Conservation (phyloP, 768 basidiomycete genomes). For the Suillus ampliporus region DNA sequence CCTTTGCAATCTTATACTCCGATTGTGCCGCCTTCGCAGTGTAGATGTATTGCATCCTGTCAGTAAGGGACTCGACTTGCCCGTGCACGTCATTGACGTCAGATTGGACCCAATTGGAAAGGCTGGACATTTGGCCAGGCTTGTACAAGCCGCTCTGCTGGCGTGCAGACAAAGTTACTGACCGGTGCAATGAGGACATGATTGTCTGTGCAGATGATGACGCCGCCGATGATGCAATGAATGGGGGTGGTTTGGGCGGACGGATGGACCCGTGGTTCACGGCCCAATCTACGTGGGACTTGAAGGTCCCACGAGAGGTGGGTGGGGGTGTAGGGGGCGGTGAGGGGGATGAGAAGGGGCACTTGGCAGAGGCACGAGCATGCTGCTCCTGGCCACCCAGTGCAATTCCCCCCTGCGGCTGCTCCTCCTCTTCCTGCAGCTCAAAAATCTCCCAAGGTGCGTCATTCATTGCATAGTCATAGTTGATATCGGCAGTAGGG, state of each 20-base stretch:
- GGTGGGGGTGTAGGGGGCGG: not conserved
- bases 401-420: not conserved
- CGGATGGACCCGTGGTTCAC: accelerated
- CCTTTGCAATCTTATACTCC: too few relatives aligned
- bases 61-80: not conserved
- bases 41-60: too few relatives aligned
- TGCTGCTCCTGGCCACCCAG: too few relatives aligned
- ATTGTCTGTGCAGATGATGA: not conserved
- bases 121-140: not conserved
- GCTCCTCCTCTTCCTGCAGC: too few relatives aligned
- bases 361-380: not conserved
- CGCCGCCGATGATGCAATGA: not conserved
- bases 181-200: not conserved
- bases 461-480: too few relatives aligned
- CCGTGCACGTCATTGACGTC: not conserved
- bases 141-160: not conserved
- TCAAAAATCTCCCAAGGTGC: too few relatives aligned
- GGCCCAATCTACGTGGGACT: not conserved
- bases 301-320: not conserved
- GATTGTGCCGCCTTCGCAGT: too few relatives aligned
- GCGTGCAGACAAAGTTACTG: accelerated
- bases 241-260: not conserved
- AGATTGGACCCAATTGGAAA: not conserved
- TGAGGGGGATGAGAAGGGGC: not conserved
- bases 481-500: too few relatives aligned